A percentile compares a stretch with the other conserved stretches of the same genome.
Evolutionary conservation across 768 basidiomycete genomes (phyloP).

Genomic region (Psilocybe cyanescens): DNA sequence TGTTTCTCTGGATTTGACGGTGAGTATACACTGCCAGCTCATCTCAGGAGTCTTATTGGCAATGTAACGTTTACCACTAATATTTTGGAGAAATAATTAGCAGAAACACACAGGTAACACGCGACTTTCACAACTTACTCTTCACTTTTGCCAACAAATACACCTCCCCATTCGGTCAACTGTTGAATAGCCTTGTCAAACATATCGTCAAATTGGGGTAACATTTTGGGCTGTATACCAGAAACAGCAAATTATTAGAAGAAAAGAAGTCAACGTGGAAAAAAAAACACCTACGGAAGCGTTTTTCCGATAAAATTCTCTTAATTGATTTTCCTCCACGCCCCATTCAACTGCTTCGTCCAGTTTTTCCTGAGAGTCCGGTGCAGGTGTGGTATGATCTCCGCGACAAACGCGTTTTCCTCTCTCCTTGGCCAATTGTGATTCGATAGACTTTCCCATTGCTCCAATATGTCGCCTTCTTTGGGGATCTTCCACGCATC

Average conservation of each 20-base stretch:
- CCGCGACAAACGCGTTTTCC: slow-evolving; percentile 69
- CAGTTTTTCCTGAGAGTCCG: slow-evolving; percentile 53
- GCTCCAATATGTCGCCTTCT: slow-evolving; percentile 74
- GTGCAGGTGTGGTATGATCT: slow-evolving; percentile 35
- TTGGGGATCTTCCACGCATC: slow-evolving; percentile 78
- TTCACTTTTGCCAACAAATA: slow-evolving; percentile 66
- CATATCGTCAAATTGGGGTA: slow-evolving; percentile 66
- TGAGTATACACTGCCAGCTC: slow-evolving; percentile 66
- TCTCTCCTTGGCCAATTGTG: slow-evolving; percentile 61
- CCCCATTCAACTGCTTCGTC: slow-evolving; percentile 80
- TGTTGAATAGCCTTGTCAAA: slow-evolving; percentile 83
- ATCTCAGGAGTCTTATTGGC: slow-evolving; percentile 74
- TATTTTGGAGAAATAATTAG: slow-evolving; percentile 16
- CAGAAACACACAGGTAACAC: slow-evolving; percentile 10
- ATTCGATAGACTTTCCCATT: slow-evolving; percentile 75
- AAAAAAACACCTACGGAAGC: slow-evolving; percentile 47
- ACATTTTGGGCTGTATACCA: slow-evolving; percentile 52
- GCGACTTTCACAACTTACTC: slow-evolving; percentile 48
- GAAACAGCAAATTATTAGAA: slow-evolving; percentile 12
- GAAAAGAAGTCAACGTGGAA: slow-evolving; percentile 4
- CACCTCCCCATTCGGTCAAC: slow-evolving; percentile 72
- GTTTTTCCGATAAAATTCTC: slow-evolving; percentile 59
- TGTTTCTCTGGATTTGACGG: slow-evolving; percentile 64
- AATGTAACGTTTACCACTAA: slow-evolving; percentile 72
- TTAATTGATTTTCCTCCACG: slow-evolving; percentile 58